Evolutionary conservation across 352 stramenopile genomes (phyloP), one percentile per base, ranked within the genome.

Genomic region (Saprolegnia diclina): DNA sequence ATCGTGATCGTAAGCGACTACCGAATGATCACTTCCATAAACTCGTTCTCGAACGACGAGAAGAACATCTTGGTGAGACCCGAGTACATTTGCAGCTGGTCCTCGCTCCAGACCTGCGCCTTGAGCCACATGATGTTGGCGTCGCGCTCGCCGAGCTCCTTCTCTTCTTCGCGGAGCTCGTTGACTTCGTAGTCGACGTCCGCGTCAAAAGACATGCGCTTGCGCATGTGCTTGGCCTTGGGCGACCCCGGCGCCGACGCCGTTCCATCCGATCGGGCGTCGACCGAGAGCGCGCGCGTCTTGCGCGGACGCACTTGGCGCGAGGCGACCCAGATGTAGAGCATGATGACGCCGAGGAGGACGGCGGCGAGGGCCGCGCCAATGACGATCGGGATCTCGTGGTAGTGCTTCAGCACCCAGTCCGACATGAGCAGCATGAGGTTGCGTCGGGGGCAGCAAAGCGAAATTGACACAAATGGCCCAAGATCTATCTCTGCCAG

Each of bases 281-380:
- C 63, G 38, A 69, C 5, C 4, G 45, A 48, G 18, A 29, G 19
- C 50, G 45, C 37, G n/a, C 46, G 48, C 24, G 53, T 63, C 53
- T 69, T 69, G 26, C 42, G 63, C 21, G 42, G 63, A 10, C 63
- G 63, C 11, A 69, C 53, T 22, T 69, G 63, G 18, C 63, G 63
- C 22, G 85, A 93, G 26, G 84, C 81, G 35, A 95, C 82, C 87
- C 87, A 95, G 24, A 91, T 64, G 72, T 91, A 93, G 24, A 95
- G 74, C 45, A 75, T 75, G 29, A 24, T 24, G 32, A 69, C 21
- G n/a, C 19, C 22, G 5, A n/a, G 9, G 7, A 69, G 44, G 6
- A 62, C 50, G 21, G 61, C 45, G 22, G 54, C 18, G 16, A 69
- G 22, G n/a, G 63, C 54, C 32, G 29, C 26, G 7, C 24, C 37